A percentile compares a stretch with the other conserved stretches of the same genome.
Evolutionary conservation across 805 yeast genomes (phyloP).

Genomic region (Yamadazyma kitorensis): DNA sequence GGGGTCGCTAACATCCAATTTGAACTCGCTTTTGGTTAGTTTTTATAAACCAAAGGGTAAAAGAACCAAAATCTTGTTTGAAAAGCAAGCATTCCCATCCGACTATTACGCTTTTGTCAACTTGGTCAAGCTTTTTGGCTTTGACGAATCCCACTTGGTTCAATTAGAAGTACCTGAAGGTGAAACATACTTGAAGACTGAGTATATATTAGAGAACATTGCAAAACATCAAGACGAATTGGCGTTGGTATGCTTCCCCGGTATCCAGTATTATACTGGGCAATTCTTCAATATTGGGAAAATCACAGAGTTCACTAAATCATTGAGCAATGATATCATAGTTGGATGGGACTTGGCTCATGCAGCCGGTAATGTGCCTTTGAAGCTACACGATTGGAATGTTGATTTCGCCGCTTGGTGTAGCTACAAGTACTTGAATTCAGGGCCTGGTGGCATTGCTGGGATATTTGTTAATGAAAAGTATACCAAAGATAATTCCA

Average conservation of each 20-base stretch:
- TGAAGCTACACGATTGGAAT: constrained; percentile 79
- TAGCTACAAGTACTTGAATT: constrained; percentile 82
- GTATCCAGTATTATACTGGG: constrained; percentile 90
- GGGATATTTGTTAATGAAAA: constrained; percentile 76
- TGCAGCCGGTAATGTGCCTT: constrained; percentile 83
- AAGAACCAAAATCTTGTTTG: constrained; percentile 73
- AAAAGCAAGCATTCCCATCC: constrained; percentile 86
- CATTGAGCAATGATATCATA: constrained; percentile 43
- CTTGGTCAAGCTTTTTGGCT: constrained; percentile 62
- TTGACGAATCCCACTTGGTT: constrained; percentile 53
- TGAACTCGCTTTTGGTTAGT: constrained; percentile 68
- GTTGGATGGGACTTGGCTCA: constrained; percentile 97
- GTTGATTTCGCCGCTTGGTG: constrained; percentile 97
- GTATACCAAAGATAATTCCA: constrained; percentile 29
- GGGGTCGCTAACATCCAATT: constrained; percentile 81
- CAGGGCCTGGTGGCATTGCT: constrained; percentile 94
- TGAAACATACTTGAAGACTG: constrained; percentile 56
- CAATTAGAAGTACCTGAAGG: constrained; percentile 61
- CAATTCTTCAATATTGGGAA: constrained; percentile 72
- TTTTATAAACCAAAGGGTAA: constrained; percentile 67
- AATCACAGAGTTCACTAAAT: constrained; percentile 66
- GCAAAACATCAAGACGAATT: constrained; percentile 56
- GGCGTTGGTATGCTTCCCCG: constrained; percentile 78
- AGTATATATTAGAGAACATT: constrained; percentile 57
- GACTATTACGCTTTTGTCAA: constrained; percentile 84